phyloP scores from a whole-genome alignment of 805 yeast genomes.

The Candida awuae region DNA sequence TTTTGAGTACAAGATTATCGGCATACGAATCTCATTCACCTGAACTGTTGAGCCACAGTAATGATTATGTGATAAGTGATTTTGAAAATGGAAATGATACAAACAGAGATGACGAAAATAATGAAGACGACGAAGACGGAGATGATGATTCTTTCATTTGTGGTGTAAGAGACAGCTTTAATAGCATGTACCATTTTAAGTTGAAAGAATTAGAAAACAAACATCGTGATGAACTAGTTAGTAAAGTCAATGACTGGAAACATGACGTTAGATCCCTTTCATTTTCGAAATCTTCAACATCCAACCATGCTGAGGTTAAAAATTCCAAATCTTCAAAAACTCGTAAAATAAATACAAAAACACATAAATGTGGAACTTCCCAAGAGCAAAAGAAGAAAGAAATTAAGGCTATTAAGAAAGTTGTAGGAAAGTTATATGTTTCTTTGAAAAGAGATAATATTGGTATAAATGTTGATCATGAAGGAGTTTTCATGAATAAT shows the following conservation, averaged over 20 bases:
- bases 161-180: neutral
- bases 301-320: neutral
- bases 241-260: slow-evolving; percentile 7
- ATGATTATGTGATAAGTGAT: slow-evolving; percentile 2
- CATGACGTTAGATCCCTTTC: neutral
- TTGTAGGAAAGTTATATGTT: slow-evolving; percentile 1
- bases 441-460: slow-evolving; percentile 7
- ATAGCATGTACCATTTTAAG: neutral
- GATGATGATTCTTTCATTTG: neutral
- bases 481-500: slow-evolving; percentile 23
- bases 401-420: slow-evolving; percentile 1
- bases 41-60: neutral
- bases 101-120: no score
- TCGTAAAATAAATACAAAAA: neutral
- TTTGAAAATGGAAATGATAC: slow-evolving; percentile 1
- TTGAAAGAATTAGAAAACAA: neutral
- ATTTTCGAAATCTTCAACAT: neutral
- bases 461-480: slow-evolving; percentile 5
- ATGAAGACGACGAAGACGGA: neutral
- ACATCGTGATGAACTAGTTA: slow-evolving; percentile 4
- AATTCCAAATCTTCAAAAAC: neutral
- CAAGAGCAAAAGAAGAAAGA: neutral
- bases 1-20: slow-evolving; percentile 7
- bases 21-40: neutral
- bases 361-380: neutral